A percentile compares a stretch with the other conserved stretches of the same genome.
Conservation (phyloP, 192 early-diverging fungal genomes). For the Linderina pennispora region DNA sequence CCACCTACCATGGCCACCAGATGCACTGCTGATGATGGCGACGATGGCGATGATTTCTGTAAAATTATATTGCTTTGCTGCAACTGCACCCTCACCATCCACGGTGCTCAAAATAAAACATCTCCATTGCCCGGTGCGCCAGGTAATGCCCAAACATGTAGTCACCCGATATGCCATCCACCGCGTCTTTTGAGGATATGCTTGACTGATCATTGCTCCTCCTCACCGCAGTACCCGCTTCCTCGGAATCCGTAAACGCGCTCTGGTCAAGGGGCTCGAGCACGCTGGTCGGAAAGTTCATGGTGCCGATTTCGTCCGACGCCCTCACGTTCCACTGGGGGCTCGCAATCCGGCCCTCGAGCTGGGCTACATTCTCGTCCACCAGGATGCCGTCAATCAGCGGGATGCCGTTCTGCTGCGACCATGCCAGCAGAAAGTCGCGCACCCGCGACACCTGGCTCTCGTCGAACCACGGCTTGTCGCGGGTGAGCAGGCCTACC, state of each 20-base stretch:
- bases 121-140: slow-evolving; percentile 43
- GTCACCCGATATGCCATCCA: background rate
- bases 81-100: no score
- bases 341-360: slow-evolving; percentile 3
- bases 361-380: slow-evolving; percentile 1
- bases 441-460: slow-evolving; percentile 21
- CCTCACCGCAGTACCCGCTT: background rate
- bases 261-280: background rate
- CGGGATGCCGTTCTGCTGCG: slow-evolving; percentile 23
- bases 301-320: background rate
- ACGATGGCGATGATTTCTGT: no score
- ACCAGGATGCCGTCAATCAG: slow-evolving; percentile 32
- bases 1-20: no score
- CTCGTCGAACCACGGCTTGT: slow-evolving; percentile 34
- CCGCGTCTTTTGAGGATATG: background rate
- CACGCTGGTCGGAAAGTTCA: background rate
- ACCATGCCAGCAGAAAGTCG: slow-evolving; percentile 28
- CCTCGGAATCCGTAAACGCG: background rate
- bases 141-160: slow-evolving; percentile 33
- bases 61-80: no score
- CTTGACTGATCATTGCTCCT: background rate
- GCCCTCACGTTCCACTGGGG: slow-evolving; percentile 25
- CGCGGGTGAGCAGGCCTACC: slow-evolving; percentile 25
- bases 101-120: slow-evolving; percentile 47
- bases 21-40: no score